phyloP scores from a whole-genome alignment of 768 basidiomycete genomes.

The Pleurotus tuoliensis region DNA sequence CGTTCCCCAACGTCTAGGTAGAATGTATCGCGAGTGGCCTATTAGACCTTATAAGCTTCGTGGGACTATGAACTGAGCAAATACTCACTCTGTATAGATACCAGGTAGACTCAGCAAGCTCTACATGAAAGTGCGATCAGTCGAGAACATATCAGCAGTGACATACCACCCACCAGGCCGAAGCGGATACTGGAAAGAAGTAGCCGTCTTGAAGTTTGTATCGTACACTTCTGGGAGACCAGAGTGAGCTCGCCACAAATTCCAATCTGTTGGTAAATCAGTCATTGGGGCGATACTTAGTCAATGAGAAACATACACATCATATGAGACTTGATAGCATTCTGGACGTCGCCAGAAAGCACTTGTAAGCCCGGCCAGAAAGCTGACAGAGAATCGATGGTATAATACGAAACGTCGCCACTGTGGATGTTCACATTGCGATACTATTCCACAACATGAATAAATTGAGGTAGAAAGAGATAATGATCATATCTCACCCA shows the following conservation, averaged over 20 bases:
- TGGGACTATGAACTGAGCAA: neutral
- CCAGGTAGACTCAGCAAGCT: slow-evolving; percentile 96
- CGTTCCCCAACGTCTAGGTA: slow-evolving; percentile 91
- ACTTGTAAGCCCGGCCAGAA: slow-evolving; percentile 98
- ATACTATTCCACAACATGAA: slow-evolving; percentile 47
- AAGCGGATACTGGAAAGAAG: slow-evolving; percentile 75
- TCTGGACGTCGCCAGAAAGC: slow-evolving; percentile 79
- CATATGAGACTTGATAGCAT: slow-evolving; percentile 89
- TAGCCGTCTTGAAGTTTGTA: slow-evolving; percentile 66
- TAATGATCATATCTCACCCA: neutral
- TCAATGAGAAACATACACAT: slow-evolving; percentile 51
- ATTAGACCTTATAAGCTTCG: slow-evolving; percentile 8
- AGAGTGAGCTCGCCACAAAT: slow-evolving; percentile 83
- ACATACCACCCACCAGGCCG: slow-evolving; percentile 52
- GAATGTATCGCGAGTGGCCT: slow-evolving; percentile 91
- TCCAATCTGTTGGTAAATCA: slow-evolving; percentile 62
- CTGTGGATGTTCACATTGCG: slow-evolving; percentile 77
- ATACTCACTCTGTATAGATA: slow-evolving; percentile 79
- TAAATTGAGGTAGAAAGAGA: neutral
- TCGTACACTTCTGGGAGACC: slow-evolving; percentile 94
- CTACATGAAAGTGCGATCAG: slow-evolving; percentile 28
- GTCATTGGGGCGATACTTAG: neutral
- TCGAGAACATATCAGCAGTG: neutral
- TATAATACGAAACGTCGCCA: slow-evolving; percentile 69
- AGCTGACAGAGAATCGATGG: slow-evolving; percentile 93